A percentile compares a stretch with the other conserved stretches of the same genome.
Conservation (phyloP, 1,284 basidiomycete species). For the Fomitopsis schrenkii region DNA sequence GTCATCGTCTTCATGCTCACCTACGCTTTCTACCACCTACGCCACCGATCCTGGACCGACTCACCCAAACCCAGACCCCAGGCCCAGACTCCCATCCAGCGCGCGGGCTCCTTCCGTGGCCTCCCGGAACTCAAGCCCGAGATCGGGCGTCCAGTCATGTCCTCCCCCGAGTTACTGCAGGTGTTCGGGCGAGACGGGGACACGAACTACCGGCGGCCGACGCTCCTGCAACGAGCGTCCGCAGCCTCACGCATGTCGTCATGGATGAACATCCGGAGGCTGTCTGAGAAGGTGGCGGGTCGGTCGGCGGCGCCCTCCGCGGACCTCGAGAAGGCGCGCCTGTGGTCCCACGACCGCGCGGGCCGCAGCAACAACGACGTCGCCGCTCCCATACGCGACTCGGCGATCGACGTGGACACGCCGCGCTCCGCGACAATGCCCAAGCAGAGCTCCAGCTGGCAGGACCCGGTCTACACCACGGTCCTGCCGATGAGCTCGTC, state of each 20-base stretch:
- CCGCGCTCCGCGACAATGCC: conserved; percentile 10
- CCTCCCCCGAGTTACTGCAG: conserved; percentile 16
- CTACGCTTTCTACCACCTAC: conserved; percentile 40
- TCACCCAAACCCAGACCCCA: conserved; percentile 4
- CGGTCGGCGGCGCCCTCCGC: conserved; percentile 8
- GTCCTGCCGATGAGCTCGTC: neutral
- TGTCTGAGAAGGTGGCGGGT: conserved; percentile 6
- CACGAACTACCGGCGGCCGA: neutral
- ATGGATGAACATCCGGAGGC: conserved; percentile 16
- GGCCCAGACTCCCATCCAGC: conserved; percentile 11
- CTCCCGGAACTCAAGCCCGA: conserved; percentile 24
- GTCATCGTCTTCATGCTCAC: conserved; percentile 56
- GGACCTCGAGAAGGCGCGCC: conserved; percentile 13
- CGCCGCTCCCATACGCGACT: conserved; percentile 4
- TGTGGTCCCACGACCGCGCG: conserved; percentile 33
- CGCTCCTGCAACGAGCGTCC: neutral
- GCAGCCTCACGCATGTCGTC: conserved; percentile 13
- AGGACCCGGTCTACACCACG: conserved; percentile 23
- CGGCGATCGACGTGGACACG: conserved; percentile 4
- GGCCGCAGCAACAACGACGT: conserved; percentile 24
- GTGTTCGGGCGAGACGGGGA: conserved; percentile 1
- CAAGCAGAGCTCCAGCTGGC: conserved; percentile 20
- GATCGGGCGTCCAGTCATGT: conserved; percentile 25
- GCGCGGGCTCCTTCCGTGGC: conserved; percentile 24
- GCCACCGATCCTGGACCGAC: conserved; percentile 15